Base-by-base conservation (phyloP, 2,329 filamentous ascomycete species). In the Venturia pyrina region DNA sequence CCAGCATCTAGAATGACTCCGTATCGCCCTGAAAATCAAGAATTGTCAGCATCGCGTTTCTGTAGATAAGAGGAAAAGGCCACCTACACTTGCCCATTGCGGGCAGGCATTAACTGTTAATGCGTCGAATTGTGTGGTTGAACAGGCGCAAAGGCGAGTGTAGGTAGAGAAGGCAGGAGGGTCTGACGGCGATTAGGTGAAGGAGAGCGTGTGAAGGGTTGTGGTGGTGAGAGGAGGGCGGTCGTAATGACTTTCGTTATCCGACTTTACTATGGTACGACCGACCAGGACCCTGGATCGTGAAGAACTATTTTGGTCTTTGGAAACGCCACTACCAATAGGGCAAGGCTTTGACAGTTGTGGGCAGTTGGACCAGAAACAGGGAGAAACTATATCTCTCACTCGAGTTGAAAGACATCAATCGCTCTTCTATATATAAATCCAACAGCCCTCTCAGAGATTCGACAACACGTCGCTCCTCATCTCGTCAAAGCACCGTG, bases 1-100 rank as follows among this genome's bases (percentile, higher is more conserved):
- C 95, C 95, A 75, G 95, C 95, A 83, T 99, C 95, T 73, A 99
- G 85, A 75, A 99, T 93, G 72, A 98, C 90, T 75, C 93, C 95
- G 83, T 96, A 97, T 80, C 82, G 80, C 82, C 82, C 82, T 84
- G 68, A 56, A 68, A 60, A 19, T 34, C 24, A 8, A 59, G 11
- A 28, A 15, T 28, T 11, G 32, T 64, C 44, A 64, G 62, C 48
- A 28, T 28, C 21, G 28, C 40, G 15, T 43, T 28, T 10, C 21
- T 28, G 11, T 1, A 59, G 53, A 59, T 59, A 59, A 59, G 32
- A 37, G 53, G 34, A 24, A 64, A 64, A 68, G 21, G 65, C 65
- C 69, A 71, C 75, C 67, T 75, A 78, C 76, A 78, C 74, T 77
- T 77, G 74, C 76, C 76, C 76, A 78, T 78, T 68, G 69, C 69